Conservation (phyloP, 345 rosid genomes). For the Syzygium aromaticum region DNA sequence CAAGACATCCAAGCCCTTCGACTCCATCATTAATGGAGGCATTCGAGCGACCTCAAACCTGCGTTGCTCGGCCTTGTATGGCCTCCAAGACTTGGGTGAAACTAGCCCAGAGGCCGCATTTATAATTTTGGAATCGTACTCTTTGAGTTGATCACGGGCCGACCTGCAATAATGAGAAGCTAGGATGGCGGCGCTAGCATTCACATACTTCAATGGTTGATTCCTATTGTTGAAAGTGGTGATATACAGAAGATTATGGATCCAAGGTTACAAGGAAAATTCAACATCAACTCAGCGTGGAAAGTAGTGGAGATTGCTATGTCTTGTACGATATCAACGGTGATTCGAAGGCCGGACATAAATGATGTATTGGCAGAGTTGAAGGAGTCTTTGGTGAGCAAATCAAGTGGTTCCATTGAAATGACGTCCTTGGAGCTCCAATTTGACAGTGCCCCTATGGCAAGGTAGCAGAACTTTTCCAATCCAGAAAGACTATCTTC, state of each 20-base stretch:
- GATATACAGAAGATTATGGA: slow-evolving; percentile 38
- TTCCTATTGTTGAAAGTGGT: slow-evolving; percentile 27
- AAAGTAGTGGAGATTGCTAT: slow-evolving; percentile 40
- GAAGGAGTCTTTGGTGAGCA: slow-evolving; percentile 7
- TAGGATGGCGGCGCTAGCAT: not conserved
- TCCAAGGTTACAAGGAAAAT: slow-evolving; percentile 33
- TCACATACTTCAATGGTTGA: slow-evolving; percentile 35
- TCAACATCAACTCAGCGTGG: slow-evolving; percentile 32
- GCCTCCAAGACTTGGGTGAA: no score
- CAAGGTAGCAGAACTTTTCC: not conserved
- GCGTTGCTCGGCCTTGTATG: no score
- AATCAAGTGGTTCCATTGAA: not conserved
- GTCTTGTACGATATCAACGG: slow-evolving; percentile 23
- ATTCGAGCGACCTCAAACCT: no score
- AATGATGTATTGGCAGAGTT: slow-evolving; percentile 27
- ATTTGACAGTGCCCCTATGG: not conserved
- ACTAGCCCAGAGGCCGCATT: not conserved
- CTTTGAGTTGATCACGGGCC: slow-evolving; percentile 41
- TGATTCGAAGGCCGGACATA: slow-evolving; percentile 34
- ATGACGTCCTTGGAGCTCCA: not conserved
- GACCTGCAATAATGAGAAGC: slow-evolving; percentile 17
- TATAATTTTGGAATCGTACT: slow-evolving; percentile 53
- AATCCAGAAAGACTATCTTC: not conserved
- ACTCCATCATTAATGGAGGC: no score
- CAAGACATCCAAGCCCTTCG: no score